These are phyloP conservation scores for Scleroderma citrinum DNA, from an alignment of 768 basidiomycete genomes.

Conservation along the genomic window DNA sequence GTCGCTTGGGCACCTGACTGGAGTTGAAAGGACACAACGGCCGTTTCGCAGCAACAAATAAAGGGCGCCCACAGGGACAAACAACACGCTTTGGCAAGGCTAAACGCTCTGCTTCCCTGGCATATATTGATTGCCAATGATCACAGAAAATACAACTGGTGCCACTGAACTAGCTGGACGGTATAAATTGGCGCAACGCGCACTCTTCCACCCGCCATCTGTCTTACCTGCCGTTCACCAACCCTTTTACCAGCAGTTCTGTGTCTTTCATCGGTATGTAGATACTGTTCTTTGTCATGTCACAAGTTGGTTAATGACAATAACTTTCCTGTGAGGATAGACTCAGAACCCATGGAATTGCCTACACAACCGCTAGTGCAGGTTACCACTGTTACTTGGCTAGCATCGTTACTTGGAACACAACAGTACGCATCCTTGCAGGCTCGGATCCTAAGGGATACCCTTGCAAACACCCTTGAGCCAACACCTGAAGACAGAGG, in stretches of 20 bases:
- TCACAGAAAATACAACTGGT: conserved; percentile 13
- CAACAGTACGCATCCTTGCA: conserved; percentile 14
- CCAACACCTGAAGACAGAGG: conserved; percentile 5
- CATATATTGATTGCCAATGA: conserved; percentile 30
- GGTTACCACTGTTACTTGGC: conserved; percentile 7
- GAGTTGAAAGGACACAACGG: conserved; percentile 4
- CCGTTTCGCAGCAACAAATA: conserved; percentile 27
- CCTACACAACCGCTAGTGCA: conserved; percentile 4
- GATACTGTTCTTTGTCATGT: neutral
- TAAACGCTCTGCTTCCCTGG: conserved; percentile 2
- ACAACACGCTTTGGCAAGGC: conserved; percentile 26
- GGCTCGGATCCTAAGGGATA: conserved; percentile 12
- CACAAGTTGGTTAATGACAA: neutral
- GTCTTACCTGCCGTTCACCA: conserved; percentile 1
- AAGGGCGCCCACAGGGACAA: conserved; percentile 42
- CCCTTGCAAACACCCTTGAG: conserved; percentile 15
- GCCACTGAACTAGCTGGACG: conserved; percentile 19
- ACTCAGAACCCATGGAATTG: neutral
- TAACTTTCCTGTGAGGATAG: neutral
- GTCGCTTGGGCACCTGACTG: neutral
- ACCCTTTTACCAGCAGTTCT: neutral
- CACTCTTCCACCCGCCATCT: conserved; percentile 1
- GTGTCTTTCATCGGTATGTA: neutral
- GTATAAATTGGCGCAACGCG: conserved; percentile 21
- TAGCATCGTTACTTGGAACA: conserved; percentile 16